Evolutionary conservation across 2,329 filamentous ascomycete genomes (phyloP).

Genomic region (Aspergillus spinulosporus): DNA sequence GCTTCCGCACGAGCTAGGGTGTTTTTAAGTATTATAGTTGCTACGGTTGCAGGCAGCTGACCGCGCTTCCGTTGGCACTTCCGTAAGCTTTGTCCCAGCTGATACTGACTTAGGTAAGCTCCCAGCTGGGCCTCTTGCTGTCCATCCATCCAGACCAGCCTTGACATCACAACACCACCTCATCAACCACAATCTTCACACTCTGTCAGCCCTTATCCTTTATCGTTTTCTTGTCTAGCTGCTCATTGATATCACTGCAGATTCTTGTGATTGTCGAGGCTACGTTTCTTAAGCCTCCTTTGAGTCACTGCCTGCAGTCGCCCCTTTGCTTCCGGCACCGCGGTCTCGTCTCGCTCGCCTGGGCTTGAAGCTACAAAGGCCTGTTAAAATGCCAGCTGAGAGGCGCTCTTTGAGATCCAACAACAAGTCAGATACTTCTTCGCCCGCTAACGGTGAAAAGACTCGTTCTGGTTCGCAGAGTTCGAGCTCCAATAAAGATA

Average conservation of each 20-base stretch:
- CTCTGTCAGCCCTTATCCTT: slow-evolving; percentile 11
- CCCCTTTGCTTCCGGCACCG: slow-evolving; percentile 31
- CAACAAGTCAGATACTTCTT: slow-evolving; percentile 49
- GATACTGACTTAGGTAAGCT: slow-evolving; percentile 35
- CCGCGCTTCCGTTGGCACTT: neutral
- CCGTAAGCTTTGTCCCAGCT: slow-evolving; percentile 15
- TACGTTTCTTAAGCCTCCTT: slow-evolving; percentile 17
- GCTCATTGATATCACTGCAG: slow-evolving; percentile 16
- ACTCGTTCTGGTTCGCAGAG: slow-evolving; percentile 45
- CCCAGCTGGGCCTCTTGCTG: slow-evolving; percentile 32
- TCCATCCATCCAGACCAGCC: slow-evolving; percentile 28
- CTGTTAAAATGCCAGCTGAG: slow-evolving; percentile 47
- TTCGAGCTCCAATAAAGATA: slow-evolving; percentile 47
- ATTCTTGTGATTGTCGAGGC: slow-evolving; percentile 10
- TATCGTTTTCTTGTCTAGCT: slow-evolving; percentile 28
- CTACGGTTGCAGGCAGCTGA: slow-evolving; percentile 1
- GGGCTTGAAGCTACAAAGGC: slow-evolving; percentile 30
- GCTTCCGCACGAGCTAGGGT: neutral
- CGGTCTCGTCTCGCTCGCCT: slow-evolving; percentile 30
- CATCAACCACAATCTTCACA: slow-evolving; percentile 25
- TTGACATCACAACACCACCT: slow-evolving; percentile 44
- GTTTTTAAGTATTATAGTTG: neutral
- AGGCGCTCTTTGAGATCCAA: slow-evolving; percentile 49
- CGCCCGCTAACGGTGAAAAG: slow-evolving; percentile 51
- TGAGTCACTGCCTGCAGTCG: slow-evolving; percentile 20